phyloP scores from a whole-genome alignment of 1,284 basidiomycete species.

The Cryptococcus floricola region DNA sequence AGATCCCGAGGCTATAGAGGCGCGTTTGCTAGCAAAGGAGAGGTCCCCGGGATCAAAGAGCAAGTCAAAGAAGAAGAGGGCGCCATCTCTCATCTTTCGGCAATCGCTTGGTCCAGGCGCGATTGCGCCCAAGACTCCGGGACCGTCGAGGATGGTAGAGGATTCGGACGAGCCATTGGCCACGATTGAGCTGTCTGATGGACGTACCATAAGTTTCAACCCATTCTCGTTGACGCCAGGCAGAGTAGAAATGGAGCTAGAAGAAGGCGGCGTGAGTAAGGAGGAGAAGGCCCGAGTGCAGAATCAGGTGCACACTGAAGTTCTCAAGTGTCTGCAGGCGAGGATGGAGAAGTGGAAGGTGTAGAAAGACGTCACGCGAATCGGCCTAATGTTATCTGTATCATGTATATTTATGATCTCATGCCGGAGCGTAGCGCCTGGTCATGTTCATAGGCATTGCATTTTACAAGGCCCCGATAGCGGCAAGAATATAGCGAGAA shows the following conservation, averaged over 20 bases:
- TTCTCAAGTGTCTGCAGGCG: slow-evolving; percentile 25
- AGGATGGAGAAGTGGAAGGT: slow-evolving; percentile 36
- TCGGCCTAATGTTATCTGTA: not conserved
- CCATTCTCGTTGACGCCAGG: slow-evolving; percentile 31
- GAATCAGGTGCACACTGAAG: slow-evolving; percentile 25
- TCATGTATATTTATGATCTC: too few species aligned
- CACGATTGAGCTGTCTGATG: slow-evolving; percentile 30
- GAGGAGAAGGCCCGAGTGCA: slow-evolving; percentile 31
- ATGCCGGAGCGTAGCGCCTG: not conserved
- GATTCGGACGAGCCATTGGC: slow-evolving; percentile 7
- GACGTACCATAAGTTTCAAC: slow-evolving; percentile 34
- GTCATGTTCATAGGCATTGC: not conserved
- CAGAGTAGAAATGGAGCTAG: slow-evolving; percentile 35
- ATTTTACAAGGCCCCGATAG: not conserved
- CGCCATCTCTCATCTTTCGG: slow-evolving; percentile 37
- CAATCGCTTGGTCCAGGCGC: slow-evolving; percentile 21
- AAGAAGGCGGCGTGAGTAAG: slow-evolving; percentile 25
- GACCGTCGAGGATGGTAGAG: not conserved
- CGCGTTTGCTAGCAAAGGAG: slow-evolving; percentile 18
- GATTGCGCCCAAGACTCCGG: not conserved
- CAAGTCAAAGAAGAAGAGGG: slow-evolving; percentile 20
- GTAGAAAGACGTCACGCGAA: not conserved
- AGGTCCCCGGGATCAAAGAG: slow-evolving; percentile 4
- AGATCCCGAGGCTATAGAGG: slow-evolving; percentile 40
- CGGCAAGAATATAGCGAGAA: not conserved